Evolutionary conservation across 495 filamentous ascomycete genomes (phyloP).

Genomic region (Jackrogersella minutella): DNA sequence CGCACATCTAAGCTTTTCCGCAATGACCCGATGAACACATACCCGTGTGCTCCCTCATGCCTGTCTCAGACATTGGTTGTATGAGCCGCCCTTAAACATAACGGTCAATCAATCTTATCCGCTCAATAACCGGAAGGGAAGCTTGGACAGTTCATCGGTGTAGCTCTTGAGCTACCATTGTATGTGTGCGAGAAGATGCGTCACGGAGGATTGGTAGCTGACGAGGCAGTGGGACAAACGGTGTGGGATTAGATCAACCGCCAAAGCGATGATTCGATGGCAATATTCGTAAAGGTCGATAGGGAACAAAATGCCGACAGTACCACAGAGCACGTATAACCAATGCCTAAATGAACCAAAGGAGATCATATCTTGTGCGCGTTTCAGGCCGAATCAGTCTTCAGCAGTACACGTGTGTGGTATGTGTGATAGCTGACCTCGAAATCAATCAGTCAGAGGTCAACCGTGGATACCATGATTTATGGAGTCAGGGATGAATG

Average conservation of each 20-base stretch:
- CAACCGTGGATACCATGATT: not conserved
- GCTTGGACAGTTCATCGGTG: slow-evolving; percentile 7
- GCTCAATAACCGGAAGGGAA: not conserved
- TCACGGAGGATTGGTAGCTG: slow-evolving; percentile 16
- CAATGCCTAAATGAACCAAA: slow-evolving; percentile 10
- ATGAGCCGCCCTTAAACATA: slow-evolving; percentile 16
- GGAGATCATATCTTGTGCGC: slow-evolving; percentile 18
- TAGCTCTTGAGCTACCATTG: not conserved
- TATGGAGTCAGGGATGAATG: slow-evolving; percentile 4
- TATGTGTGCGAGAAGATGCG: not conserved
- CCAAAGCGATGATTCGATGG: slow-evolving; percentile 11
- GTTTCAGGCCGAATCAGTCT: slow-evolving; percentile 20
- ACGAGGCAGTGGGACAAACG: slow-evolving; percentile 20
- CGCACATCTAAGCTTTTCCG: slow-evolving; percentile 20
- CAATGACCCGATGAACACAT: slow-evolving; percentile 28
- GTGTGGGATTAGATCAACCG: not conserved
- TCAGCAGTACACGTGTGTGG: not conserved
- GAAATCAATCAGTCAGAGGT: not conserved
- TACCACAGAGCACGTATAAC: slow-evolving; percentile 12
- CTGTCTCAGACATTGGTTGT: slow-evolving; percentile 29
- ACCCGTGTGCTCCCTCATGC: slow-evolving; percentile 13
- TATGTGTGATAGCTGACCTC: slow-evolving; percentile 4
- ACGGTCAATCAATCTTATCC: not conserved
- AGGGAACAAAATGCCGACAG: slow-evolving; percentile 23
- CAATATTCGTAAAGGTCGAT: not conserved